Base-by-base conservation (phyloP, 805 yeast species). In the Metschnikowia proteae region DNA sequence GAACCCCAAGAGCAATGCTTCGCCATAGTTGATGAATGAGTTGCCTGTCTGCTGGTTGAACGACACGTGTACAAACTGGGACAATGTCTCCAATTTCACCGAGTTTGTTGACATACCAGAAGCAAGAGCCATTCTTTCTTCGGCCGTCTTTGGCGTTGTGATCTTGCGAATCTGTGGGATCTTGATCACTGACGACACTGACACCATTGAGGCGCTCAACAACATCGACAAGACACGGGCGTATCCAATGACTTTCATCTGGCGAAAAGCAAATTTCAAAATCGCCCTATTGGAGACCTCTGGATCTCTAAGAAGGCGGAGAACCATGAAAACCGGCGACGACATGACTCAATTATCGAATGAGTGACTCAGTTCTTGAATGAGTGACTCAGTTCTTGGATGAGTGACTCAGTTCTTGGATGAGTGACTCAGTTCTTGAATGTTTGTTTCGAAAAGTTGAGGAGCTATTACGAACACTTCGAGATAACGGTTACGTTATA, bases 151-250 rank as follows among this genome's bases (percentile, higher is more conserved):
- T 4, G 71, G 74, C 23, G 51, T 54, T 35, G 64, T 43, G 41
- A 73, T 65, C 56, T 71, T 71, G 37, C 48, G 50, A 45, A 73
- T 71, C 49, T 73, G 78, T 3, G 78, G 78, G 26, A 71, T 53
- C 58, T 68, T 66, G 48, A 71, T 66, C 13, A 71, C 54, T 38
- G 73, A 65, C 25, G 75, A 68, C 3, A 56, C 68, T 1, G 67
- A 75, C 23, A 72, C 75, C 45, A 66, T 62, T 10, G 60, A 51
- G 1, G 68, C 61, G 3, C 75, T 67, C 13, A 71, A 59, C 13
- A 67, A 43, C 30, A 63, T 56, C 3, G 75, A 60, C 23, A 68
- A 54, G 4, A 72, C 63, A 38, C 62, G 63, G 43, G 68, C 68
- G 34, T 60, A 59, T 3, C 75, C 74, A 28, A 70, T 54, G 28